These are phyloP conservation scores for Aspergillus sojae DNA, from an alignment of 2,329 filamentous ascomycete species.

Conservation along the genomic window DNA sequence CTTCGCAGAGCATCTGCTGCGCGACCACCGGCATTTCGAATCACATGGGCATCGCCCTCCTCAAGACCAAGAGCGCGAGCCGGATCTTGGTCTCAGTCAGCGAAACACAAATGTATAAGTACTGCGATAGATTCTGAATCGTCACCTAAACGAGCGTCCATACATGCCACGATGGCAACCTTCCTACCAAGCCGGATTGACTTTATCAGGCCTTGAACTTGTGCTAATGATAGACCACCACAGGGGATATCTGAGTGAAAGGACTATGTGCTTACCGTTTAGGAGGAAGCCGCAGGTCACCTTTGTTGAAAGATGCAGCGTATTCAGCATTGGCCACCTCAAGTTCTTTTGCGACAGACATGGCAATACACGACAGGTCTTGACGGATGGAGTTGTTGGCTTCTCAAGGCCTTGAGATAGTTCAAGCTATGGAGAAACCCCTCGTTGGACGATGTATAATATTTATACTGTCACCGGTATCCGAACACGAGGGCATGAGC, in stretches of 20 bases:
- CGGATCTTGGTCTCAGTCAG: slow-evolving; percentile 54
- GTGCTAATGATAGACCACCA: background rate
- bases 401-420: background rate
- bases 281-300: slow-evolving; percentile 67
- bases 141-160: slow-evolving; percentile 67
- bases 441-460: background rate
- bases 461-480: background rate
- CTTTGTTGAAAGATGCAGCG: slow-evolving; percentile 64
- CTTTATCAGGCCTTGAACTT: background rate
- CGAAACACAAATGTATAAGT: background rate
- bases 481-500: background rate
- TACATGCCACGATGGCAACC: slow-evolving; percentile 66
- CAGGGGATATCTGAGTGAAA: background rate
- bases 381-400: too few relatives aligned
- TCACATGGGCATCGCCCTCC: slow-evolving; percentile 76
- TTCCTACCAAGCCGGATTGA: background rate
- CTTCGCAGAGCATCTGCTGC: slow-evolving; percentile 71
- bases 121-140: background rate
- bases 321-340: slow-evolving; percentile 61
- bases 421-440: background rate
- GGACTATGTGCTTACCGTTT: slow-evolving; percentile 50
- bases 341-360: slow-evolving; percentile 51
- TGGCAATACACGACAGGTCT: slow-evolving; percentile 3
- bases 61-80: slow-evolving; percentile 69
- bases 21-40: slow-evolving; percentile 72